Evolutionary conservation across 164 flowering plant species (phyloP).

Genomic region (Nelumbo lutea): DNA sequence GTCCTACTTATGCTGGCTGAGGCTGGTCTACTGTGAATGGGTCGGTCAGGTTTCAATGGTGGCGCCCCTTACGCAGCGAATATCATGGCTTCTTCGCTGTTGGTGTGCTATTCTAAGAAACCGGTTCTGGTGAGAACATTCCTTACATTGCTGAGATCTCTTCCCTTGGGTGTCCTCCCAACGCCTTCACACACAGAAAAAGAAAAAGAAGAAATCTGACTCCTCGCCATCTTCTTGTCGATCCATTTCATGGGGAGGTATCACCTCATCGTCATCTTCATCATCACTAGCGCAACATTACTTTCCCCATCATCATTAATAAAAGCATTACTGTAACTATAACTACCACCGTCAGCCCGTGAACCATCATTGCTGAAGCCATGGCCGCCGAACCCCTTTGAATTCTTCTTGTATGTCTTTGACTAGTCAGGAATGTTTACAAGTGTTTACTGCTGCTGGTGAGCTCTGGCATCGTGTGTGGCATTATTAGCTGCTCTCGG

Average conservation of each 20-base stretch:
- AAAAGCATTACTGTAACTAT: background rate
- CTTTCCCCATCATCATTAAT: conserved; percentile 10
- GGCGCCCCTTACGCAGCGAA: too few species aligned
- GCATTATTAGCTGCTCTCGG: conserved; percentile 20
- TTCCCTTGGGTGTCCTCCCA: conserved; percentile 70
- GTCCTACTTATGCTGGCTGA: too few species aligned
- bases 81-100: background rate
- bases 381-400: conserved; percentile 13
- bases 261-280: conserved; percentile 13
- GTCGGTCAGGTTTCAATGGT: too few species aligned
- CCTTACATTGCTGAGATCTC: conserved; percentile 61
- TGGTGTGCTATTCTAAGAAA: conserved; percentile 36
- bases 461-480: conserved; percentile 13
- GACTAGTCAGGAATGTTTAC: conserved; percentile 60
- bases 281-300: conserved; percentile 16
- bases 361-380: background rate
- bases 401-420: conserved; percentile 29
- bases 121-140: conserved; percentile 60
- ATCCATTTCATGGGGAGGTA: conserved; percentile 59
- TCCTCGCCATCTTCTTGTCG: conserved; percentile 43
- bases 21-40: too few species aligned
- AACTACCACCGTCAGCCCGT: conserved; percentile 9
- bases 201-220: conserved; percentile 35
- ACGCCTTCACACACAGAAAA: conserved; percentile 65
- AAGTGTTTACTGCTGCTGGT: conserved; percentile 45